Base-by-base conservation (phyloP, 306 rosid genomes). In the Lathyrus sativus region DNA sequence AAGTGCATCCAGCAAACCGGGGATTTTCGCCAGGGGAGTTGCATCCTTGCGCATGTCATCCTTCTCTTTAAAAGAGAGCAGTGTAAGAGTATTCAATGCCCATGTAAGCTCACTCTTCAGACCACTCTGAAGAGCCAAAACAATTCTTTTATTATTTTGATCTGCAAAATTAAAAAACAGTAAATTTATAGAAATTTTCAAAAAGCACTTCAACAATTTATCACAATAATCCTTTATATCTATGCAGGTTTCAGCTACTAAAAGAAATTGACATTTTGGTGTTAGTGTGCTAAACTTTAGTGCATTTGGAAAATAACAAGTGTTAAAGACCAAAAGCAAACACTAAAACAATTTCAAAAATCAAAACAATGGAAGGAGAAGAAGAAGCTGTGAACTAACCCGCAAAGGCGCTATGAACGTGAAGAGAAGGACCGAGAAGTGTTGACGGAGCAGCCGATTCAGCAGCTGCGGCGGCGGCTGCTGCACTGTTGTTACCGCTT, bases 121-220 rank as follows among this genome's bases (percentile, higher is more conserved):
- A 68, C 99, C 97, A 79, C 99, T 93, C 76, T 93, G 99, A 65
- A 93, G 89, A 35, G 99, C 97, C 72, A 88, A 73, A 65, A 95
- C 97, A 68, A 95, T 84, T 77, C 97, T 90, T 76, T 88, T 95
- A 74, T 87, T 87, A 90, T 88, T 95, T 84, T 90, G 97, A 76
- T 87, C 99, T 95, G 80, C 19, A 78, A 80, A 13, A 28, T 8
- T 11, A 9, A 59, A 41, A 17, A 50, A 11, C 49, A 60, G 9
- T 33, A 14, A 53, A 26, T 44, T 62, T 39, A 41, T 6, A 19
- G 51, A 18, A 11, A 33, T 35, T 31, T 15, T 19, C 29, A 19
- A 61, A 15, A 61, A 9, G 15, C 66, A 38, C 44, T 59, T 31
- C 13, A 29, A 29, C 33, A 24, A 24, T 24, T 24, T 24, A 24